phyloP scores from a whole-genome alignment of 1,139 yeast species.

The Yamadazyma membranifaciens region DNA sequence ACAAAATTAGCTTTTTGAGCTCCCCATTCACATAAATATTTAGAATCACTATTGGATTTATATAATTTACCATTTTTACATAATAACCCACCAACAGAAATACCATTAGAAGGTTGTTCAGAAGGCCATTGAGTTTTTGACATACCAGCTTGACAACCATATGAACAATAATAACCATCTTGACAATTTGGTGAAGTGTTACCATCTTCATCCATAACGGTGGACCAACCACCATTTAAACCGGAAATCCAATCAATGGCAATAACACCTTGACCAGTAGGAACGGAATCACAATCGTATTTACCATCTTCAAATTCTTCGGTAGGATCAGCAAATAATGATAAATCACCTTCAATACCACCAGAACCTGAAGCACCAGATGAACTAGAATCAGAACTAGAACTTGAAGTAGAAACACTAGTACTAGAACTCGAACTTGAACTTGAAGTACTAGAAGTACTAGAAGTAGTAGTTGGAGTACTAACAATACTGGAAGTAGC shows the following conservation, averaged over 20 bases:
- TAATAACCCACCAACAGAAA: slow-evolving; percentile 83
- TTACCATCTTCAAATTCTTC: slow-evolving; percentile 76
- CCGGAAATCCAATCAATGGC: slow-evolving; percentile 75
- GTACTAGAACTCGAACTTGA: slow-evolving; percentile 21
- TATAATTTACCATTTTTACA: slow-evolving; percentile 80
- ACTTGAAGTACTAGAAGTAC: slow-evolving; percentile 9
- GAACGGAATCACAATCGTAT: slow-evolving; percentile 73
- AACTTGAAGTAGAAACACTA: slow-evolving; percentile 17
- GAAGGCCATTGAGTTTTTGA: slow-evolving; percentile 97
- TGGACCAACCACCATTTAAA: slow-evolving; percentile 82
- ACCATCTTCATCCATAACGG: slow-evolving; percentile 60
- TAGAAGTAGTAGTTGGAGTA: slow-evolving; percentile 10
- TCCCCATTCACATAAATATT: slow-evolving; percentile 86
- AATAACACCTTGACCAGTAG: slow-evolving; percentile 89
- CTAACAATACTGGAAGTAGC: slow-evolving; percentile 5
- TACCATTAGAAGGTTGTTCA: slow-evolving; percentile 80
- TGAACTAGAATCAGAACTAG: slow-evolving; percentile 13
- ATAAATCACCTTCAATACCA: slow-evolving; percentile 55
- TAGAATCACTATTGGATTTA: slow-evolving; percentile 63
- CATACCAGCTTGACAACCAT: slow-evolving; percentile 96
- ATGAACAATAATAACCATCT: slow-evolving; percentile 93
- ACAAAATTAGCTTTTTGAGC: slow-evolving; percentile 63
- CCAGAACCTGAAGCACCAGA: slow-evolving; percentile 24
- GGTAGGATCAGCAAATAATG: slow-evolving; percentile 52
- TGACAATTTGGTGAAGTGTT: slow-evolving; percentile 66